These are phyloP conservation scores for Flaveria sonorensis DNA, from an alignment of 129 eudicot genomes.

Conservation along the genomic window DNA sequence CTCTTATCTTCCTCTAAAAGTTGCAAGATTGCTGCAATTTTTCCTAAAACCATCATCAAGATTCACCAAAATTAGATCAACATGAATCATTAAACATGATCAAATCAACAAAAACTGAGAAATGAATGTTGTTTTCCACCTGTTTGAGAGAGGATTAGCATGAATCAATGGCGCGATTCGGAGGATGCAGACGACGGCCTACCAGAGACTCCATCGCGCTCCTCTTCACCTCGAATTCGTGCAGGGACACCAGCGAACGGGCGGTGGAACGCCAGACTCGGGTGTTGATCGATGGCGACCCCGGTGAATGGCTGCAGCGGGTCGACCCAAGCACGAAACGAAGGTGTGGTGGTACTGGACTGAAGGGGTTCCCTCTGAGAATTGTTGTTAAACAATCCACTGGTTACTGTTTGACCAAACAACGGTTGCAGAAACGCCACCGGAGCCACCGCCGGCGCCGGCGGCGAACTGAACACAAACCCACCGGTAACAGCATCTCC, in stretches of 20 bases:
- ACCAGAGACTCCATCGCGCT: constrained; percentile 83
- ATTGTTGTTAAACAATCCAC: constrained; percentile 46
- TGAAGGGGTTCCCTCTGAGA: constrained; percentile 99
- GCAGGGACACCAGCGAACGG: constrained; percentile 76
- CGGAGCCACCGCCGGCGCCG: constrained; percentile 5
- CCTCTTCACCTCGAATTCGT: constrained; percentile 98
- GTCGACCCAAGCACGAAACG: constrained; percentile 93
- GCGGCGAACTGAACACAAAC: constrained; percentile 51
- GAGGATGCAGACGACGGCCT: constrained; percentile 98
- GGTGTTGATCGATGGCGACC: constrained; percentile 45
- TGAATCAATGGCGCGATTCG: constrained; percentile 82
- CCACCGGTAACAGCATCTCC: constrained; percentile 47
- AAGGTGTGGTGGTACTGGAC: constrained; percentile 95
- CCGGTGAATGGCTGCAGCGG: constrained; percentile 51
- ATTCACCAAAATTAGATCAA: constrained; percentile 6
- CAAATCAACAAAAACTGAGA: neutral
- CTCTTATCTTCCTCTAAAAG: constrained; percentile 15
- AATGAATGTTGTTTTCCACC: constrained; percentile 38
- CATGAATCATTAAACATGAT: neutral
- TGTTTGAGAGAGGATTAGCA: constrained; percentile 29
- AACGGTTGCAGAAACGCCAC: constrained; percentile 63
- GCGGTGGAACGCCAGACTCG: constrained; percentile 51
- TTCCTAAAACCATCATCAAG: constrained; percentile 20
- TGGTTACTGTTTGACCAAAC: constrained; percentile 57
- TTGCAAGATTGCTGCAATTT: neutral